Evolutionary conservation across 2,329 filamentous ascomycete genomes (phyloP).

Genomic region (Lasiodiplodia sp.): DNA sequence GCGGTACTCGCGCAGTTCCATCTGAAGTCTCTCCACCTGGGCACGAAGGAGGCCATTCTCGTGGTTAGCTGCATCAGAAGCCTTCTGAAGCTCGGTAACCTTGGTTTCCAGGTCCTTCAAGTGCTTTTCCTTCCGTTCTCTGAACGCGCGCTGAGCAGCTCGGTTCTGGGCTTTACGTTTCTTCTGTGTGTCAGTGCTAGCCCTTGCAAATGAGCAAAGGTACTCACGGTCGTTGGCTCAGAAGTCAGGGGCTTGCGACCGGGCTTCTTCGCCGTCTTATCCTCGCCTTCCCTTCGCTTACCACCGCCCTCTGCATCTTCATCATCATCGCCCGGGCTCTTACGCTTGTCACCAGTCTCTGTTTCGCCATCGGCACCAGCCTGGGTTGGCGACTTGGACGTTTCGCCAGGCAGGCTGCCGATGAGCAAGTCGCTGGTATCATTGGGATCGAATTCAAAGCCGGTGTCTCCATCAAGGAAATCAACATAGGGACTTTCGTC

Average conservation of each 20-base stretch:
- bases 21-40: constrained; percentile 87
- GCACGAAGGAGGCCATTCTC: constrained; percentile 85
- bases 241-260: constrained; percentile 94
- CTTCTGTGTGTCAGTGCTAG: constrained; percentile 55
- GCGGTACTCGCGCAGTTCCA: constrained; percentile 87
- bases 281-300: constrained; percentile 82
- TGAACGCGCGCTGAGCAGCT: constrained; percentile 90
- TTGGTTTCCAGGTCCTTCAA: constrained; percentile 81
- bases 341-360: constrained; percentile 72
- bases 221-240: constrained; percentile 91
- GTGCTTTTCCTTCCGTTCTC: constrained; percentile 93
- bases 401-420: constrained; percentile 71
- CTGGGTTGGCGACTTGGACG: constrained; percentile 1
- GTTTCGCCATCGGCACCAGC: constrained; percentile 13
- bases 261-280: constrained; percentile 92
- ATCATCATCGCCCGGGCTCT: constrained; percentile 68
- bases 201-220: constrained; percentile 2
- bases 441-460: constrained; percentile 76
- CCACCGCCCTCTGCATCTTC: constrained; percentile 69
- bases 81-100: constrained; percentile 74
- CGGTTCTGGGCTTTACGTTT: constrained; percentile 96
- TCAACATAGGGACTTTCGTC: constrained; percentile 85
- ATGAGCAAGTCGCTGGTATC: constrained; percentile 70
- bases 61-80: constrained; percentile 79
- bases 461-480: constrained; percentile 77